Evolutionary conservation across 2,329 filamentous ascomycete species (phyloP).

Genomic region (Fusarium newnesense): DNA sequence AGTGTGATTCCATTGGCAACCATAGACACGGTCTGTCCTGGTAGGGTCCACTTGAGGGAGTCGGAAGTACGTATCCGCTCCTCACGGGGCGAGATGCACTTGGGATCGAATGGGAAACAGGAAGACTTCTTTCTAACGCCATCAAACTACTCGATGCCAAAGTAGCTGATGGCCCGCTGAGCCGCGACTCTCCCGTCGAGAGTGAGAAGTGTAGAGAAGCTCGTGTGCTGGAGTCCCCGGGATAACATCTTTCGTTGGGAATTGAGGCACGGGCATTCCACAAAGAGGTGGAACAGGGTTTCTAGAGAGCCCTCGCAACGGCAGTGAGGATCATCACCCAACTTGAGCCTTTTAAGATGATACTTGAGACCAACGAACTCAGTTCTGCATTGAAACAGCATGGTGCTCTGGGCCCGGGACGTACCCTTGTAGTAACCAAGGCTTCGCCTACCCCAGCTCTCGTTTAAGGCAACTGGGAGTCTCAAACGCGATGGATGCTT

Average conservation of each 20-base stretch:
- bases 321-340: background rate
- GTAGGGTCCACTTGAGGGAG: background rate
- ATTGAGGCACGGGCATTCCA: background rate
- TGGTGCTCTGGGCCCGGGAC: constrained; percentile 4
- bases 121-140: background rate
- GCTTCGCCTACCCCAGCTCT: background rate
- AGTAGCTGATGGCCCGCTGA: background rate
- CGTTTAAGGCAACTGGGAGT: background rate
- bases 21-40: background rate
- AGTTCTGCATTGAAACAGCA: constrained; percentile 4
- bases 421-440: background rate
- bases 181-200: background rate
- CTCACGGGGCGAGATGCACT: background rate
- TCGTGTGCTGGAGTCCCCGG: background rate
- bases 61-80: background rate
- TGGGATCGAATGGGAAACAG: background rate
- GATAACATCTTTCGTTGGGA: rapidly evolving
- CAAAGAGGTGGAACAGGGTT: background rate
- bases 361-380: background rate
- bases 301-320: background rate
- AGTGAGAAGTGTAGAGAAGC: background rate
- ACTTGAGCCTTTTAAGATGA: background rate
- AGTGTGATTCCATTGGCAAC: background rate
- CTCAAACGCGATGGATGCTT: background rate
- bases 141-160: background rate